Conservation (phyloP, 805 yeast genomes). For the Schizosaccharomyces lindneri region DNA sequence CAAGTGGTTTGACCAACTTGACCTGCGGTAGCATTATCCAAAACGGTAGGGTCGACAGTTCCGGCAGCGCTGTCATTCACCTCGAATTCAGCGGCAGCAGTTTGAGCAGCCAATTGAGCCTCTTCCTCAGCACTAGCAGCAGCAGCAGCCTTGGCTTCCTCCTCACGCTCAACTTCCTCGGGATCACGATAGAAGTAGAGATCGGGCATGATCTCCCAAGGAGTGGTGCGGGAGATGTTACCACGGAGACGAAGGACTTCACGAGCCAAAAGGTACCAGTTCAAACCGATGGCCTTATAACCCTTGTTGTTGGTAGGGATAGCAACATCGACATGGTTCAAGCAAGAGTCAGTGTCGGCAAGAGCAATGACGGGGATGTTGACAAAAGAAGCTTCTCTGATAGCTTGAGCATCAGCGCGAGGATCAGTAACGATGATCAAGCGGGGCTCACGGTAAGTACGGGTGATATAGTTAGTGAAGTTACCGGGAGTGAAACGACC, state of each 20-base stretch:
- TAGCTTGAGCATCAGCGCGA: slow-evolving; percentile 99
- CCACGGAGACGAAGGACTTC: slow-evolving; percentile 99
- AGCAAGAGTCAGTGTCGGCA: slow-evolving; percentile 95
- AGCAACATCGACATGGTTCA: slow-evolving; percentile 97
- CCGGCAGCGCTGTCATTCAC: slow-evolving; percentile 21
- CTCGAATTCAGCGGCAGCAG: slow-evolving; percentile 28
- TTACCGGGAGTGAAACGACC: slow-evolving; percentile 99
- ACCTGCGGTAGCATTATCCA: slow-evolving; percentile 8
- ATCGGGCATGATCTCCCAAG: slow-evolving; percentile 99
- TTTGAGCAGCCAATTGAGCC: neutral
- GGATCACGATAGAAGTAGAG: slow-evolving; percentile 99
- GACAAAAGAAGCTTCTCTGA: slow-evolving; percentile 98
- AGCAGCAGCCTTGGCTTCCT: slow-evolving; percentile 36
- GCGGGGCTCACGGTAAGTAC: slow-evolving; percentile 99
- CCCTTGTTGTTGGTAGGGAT: slow-evolving; percentile 99
- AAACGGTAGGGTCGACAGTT: slow-evolving; percentile 22
- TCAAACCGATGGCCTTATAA: slow-evolving; percentile 96
- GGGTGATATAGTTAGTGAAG: slow-evolving; percentile 99
- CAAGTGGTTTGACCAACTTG: slow-evolving; percentile 4
- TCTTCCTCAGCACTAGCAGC: slow-evolving; percentile 38
- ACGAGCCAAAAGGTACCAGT: slow-evolving; percentile 98
- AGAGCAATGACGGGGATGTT: slow-evolving; percentile 99
- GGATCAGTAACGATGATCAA: slow-evolving; percentile 97
- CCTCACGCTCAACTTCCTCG: slow-evolving; percentile 79
- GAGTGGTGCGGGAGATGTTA: slow-evolving; percentile 79